Percentiles rank a stretch among this genome's conserved stretches.
These are phyloP conservation scores for Sechiopsis laciniata DNA, from an alignment of 306 rosid species.

Conservation along the genomic window DNA sequence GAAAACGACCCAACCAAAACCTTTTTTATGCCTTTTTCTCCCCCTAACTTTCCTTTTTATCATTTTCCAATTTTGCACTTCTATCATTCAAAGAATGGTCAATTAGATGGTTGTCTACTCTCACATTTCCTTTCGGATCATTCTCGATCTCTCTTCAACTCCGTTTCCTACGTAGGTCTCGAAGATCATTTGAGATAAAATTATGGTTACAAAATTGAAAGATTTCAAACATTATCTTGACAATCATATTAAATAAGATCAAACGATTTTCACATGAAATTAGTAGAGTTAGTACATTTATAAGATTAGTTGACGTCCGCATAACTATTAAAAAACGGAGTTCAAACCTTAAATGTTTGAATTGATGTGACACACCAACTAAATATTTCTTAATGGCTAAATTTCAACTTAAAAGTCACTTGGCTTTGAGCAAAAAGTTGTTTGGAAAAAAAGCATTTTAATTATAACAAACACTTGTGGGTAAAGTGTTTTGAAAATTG, in stretches of 20 bases:
- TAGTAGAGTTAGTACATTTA: no score
- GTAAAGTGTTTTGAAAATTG: neutral
- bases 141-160: neutral
- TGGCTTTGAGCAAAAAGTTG: neutral
- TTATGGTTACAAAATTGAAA: neutral
- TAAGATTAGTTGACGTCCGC: no score
- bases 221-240: neutral
- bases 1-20: slow-evolving; percentile 11
- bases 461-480: neutral
- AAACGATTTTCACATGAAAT: no score
- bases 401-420: neutral
- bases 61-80: slow-evolving; percentile 3
- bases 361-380: neutral
- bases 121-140: neutral
- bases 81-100: neutral
- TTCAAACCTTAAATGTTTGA: neutral
- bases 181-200: neutral
- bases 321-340: no score
- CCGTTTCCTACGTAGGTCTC: neutral
- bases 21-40: no score
- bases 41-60: neutral
- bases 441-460: no score
- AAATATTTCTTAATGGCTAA: neutral
- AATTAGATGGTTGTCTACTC: neutral
- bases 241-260: no score